These are phyloP conservation scores for Diplodia sapinea DNA, from an alignment of 2,329 filamentous ascomycete genomes.

Conservation along the genomic window DNA sequence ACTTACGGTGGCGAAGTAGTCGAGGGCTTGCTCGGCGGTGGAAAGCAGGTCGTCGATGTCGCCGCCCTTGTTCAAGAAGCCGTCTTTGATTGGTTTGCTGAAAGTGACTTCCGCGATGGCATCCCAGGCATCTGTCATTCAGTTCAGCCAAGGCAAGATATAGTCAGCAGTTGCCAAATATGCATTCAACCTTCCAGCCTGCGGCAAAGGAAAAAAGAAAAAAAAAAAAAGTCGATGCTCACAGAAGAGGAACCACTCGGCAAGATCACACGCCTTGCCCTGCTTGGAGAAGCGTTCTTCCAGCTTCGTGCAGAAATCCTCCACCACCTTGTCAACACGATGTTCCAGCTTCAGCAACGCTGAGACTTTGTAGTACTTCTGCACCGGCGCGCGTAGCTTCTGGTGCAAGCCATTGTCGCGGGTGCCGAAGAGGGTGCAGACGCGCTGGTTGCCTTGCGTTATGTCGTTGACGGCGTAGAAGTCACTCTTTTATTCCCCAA, in stretches of 20 bases:
- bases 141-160: not conserved
- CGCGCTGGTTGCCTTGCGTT: conserved; percentile 41
- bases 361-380: conserved; percentile 41
- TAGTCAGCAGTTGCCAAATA: not conserved
- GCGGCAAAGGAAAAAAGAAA: not conserved
- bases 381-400: conserved; percentile 38
- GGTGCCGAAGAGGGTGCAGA: conserved; percentile 44
- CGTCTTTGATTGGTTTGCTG: conserved; percentile 26
- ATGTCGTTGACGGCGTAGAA: conserved; percentile 45
- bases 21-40: conserved; percentile 34
- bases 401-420: conserved; percentile 42
- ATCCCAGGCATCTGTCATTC: conserved; percentile 19
- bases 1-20: conserved; percentile 37
- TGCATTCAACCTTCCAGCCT: not conserved
- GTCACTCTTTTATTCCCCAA: conserved; percentile 37
- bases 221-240: conserved; percentile 31
- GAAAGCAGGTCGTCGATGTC: conserved; percentile 34
- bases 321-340: conserved; percentile 39
- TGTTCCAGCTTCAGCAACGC: conserved; percentile 39
- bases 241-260: conserved; percentile 44
- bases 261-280: conserved; percentile 42
- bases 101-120: conserved; percentile 24
- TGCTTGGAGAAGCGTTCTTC: conserved; percentile 39
- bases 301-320: conserved; percentile 37
- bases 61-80: conserved; percentile 26